Evolutionary conservation across 202 grass and related monocot species (phyloP).

Genomic region (Schoenoplectus triqueter): DNA sequence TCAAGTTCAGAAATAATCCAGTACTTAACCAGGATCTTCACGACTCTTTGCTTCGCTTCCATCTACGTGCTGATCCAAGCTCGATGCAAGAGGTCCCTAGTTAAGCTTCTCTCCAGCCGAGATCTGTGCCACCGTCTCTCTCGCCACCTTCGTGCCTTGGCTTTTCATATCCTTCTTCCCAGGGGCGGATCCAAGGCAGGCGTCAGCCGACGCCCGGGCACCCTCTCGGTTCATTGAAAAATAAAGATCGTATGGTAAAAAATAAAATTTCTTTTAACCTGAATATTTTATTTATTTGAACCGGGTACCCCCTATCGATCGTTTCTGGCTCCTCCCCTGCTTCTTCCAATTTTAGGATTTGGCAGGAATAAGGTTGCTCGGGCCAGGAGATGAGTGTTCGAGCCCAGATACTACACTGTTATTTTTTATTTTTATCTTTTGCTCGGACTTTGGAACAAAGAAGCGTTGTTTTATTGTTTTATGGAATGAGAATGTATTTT

Average conservation of each 20-base stretch:
- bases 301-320: no score
- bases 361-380: background rate
- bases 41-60: slow-evolving; percentile 40
- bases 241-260: no score
- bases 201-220: no score
- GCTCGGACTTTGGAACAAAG: no score
- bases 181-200: no score
- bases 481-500: no score
- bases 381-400: background rate
- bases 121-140: slow-evolving; percentile 31
- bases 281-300: no score
- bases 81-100: background rate
- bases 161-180: no score
- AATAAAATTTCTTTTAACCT: no score
- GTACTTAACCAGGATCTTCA: slow-evolving; percentile 38
- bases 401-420: background rate
- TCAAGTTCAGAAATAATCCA: slow-evolving; percentile 19
- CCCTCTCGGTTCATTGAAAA: no score
- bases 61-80: slow-evolving; percentile 38
- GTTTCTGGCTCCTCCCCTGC: no score
- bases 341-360: slow-evolving; percentile 19
- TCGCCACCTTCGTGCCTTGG: slow-evolving; percentile 36
- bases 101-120: slow-evolving; percentile 25
- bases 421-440: background rate
- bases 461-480: no score